Base-by-base conservation (phyloP, 805 yeast genomes). In the Lipomyces lipofer region DNA sequence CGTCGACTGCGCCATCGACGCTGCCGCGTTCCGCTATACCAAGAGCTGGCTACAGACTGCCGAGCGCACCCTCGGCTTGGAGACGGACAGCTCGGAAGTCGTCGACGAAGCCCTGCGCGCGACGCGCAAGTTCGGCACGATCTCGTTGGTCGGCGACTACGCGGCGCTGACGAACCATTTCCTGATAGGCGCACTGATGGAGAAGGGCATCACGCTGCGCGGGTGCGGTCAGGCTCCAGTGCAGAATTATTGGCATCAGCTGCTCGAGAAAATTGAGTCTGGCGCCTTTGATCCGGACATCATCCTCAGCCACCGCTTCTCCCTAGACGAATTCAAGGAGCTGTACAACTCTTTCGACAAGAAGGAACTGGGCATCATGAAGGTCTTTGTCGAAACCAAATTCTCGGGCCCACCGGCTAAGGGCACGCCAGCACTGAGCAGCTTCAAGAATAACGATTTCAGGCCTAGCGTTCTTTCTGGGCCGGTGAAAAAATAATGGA, bases 141-240 rank as follows among this genome's bases (percentile, higher is more conserved):
- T n/a, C n/a, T 12, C 3, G 3, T 3, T 10, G 13, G 33, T 3
- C 33, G 3, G 33, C 33, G 10, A 29, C 32, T 43, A 50, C 30
- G 43, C 38, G 4, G 52, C 39, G 8, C n/a, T 24, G 2, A 45
- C 51, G 10, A 45, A 50, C 49, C 54, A 45, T 13, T 50, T 50
- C 33, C 24, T 25, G 24, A 35, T 50, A 25, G 54, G 54, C 24
- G 42, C 52, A 13, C 28, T 50, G 27, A 44, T 50, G 54, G 48
- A 44, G 27, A 12, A 19, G 15, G 48, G 48, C 13, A 21, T 44
- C 24, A 17, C 24, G 13, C 27, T 44, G 15, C 29, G 13, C 21
- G 59, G 59, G 2, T 29, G 29, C n/a, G 59, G 59, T 2, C 59
- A 55, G 22, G 59, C 59, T 5, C 59, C 59, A 6, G 59, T 55